Base-by-base conservation (phyloP, 768 basidiomycete genomes). In the Suillus subalutaceus region DNA sequence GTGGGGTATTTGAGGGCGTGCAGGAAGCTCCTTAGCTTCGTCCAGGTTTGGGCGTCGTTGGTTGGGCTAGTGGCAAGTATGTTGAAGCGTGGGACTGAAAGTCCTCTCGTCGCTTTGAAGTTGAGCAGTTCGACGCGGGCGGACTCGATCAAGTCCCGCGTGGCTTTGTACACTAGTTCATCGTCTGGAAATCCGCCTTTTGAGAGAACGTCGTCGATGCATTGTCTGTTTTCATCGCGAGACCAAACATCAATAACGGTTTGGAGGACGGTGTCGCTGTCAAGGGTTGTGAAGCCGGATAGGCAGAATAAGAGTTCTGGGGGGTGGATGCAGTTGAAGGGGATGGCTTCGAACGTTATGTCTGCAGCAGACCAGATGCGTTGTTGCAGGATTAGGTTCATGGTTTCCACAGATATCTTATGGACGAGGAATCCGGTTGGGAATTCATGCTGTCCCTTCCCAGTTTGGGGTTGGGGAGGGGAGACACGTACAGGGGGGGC, bases 391-490 rank as follows among this genome's bases (percentile, higher is more conserved):
- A 62, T 43, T 4, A 46, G 23, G 26, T 35, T 35, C 8, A 0
- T 46, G 26, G 46, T 48, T 0, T 32, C 30, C 8, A 13, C 20
- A 0, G 61, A 35, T 7, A 62, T 8, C 6, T 32, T 41, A 15
- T 62, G 43, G 6, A 62, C 61, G 0, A 62, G 30, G 61, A 62
- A 62, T 3, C 61, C 30, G 4, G 7, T 41, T 10, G 61, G 61
- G 43, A 44, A 8, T 30, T 35, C 15, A 7, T 41, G 32, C 20
- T 20, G 26, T 6, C 12, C 38, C 16, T 13, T 62, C 0, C 41
- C 16, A 0, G 26, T 20, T 3, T 30, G 16, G 20, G 43, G 38
- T 20, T 41, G 32, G 1, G 43, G 43, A 2, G 61, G 61, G 35
- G 35, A 37, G 35, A 37, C 7, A 6, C 35, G 7, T 1, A 37